phyloP scores from a whole-genome alignment of 441 rosid genomes.

The Geranium incanum region DNA sequence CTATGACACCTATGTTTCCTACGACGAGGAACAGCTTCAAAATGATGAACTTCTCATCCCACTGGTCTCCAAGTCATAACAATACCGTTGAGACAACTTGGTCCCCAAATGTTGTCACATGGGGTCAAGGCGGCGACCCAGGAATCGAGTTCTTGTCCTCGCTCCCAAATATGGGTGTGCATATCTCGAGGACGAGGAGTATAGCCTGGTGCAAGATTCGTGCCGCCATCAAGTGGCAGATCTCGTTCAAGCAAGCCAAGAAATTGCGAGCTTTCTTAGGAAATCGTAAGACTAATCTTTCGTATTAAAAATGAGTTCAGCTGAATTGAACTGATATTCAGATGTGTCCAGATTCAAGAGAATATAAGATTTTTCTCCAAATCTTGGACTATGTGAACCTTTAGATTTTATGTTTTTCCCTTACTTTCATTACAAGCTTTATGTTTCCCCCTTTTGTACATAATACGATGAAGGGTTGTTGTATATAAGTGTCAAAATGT shows the following conservation, averaged over 20 bases:
- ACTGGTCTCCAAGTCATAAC: conserved; percentile 11
- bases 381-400: not conserved
- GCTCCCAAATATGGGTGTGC: conserved; percentile 21
- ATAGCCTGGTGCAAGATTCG: conserved; percentile 60
- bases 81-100: not conserved
- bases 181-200: conserved; percentile 26
- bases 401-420: not conserved
- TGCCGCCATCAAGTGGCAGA: conserved; percentile 38
- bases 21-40: conserved; percentile 7
- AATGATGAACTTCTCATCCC: conserved; percentile 3
- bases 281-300: not conserved
- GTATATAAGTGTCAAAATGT: not conserved
- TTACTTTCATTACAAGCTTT: not conserved
- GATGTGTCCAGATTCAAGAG: not conserved
- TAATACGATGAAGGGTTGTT: not conserved
- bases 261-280: not conserved
- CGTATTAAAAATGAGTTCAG: not conserved
- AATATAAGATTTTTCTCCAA: not conserved
- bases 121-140: not conserved
- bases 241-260: conserved; percentile 28
- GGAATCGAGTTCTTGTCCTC: conserved; percentile 24
- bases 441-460: not conserved
- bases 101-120: conserved; percentile 10
- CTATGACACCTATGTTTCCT: conserved; percentile 30
- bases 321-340: not conserved